A percentile compares a stretch with the other conserved stretches of the same genome.
These are phyloP conservation scores for Stygiomarasmius scandens DNA, from an alignment of 1,284 basidiomycete species.

Conservation along the genomic window DNA sequence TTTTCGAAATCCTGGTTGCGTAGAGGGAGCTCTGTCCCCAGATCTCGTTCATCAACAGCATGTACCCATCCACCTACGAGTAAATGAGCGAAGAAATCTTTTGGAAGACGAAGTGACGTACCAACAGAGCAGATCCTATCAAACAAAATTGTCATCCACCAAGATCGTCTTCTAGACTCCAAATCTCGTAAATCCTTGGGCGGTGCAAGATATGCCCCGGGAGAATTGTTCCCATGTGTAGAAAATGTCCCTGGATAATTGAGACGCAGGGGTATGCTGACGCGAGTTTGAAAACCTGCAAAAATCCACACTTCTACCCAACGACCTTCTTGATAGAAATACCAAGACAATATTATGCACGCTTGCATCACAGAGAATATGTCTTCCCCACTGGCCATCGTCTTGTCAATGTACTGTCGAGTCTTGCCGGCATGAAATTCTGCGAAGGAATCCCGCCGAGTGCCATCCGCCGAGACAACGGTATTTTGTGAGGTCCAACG, in stretches of 20 bases:
- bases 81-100: too few species aligned
- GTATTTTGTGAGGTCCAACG: conserved; percentile 76
- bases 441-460: conserved; percentile 75
- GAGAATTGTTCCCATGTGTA: conserved; percentile 62
- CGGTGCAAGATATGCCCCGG: conserved; percentile 77
- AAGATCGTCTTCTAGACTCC: conserved; percentile 75
- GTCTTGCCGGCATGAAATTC: conserved; percentile 85
- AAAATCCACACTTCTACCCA: conserved; percentile 92
- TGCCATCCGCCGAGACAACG: conserved; percentile 68
- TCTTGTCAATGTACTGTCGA: conserved; percentile 80
- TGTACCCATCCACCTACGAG: conserved; percentile 77
- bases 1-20: conserved; percentile 72
- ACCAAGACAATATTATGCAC: conserved; percentile 82
- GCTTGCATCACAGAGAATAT: conserved; percentile 86
- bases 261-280: conserved; percentile 78
- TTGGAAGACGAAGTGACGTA: too few species aligned
- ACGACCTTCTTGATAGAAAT: conserved; percentile 84
- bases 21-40: conserved; percentile 79
- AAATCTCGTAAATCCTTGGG: conserved; percentile 74
- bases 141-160: conserved; percentile 87
- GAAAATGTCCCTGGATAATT: conserved; percentile 83
- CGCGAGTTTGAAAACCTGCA: conserved; percentile 81
- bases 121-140: conserved; percentile 79
- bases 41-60: conserved; percentile 75
- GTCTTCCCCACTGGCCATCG: conserved; percentile 81